Evolutionary conservation across 495 filamentous ascomycete species (phyloP).

Genomic region (Lichenothelia convexa): DNA sequence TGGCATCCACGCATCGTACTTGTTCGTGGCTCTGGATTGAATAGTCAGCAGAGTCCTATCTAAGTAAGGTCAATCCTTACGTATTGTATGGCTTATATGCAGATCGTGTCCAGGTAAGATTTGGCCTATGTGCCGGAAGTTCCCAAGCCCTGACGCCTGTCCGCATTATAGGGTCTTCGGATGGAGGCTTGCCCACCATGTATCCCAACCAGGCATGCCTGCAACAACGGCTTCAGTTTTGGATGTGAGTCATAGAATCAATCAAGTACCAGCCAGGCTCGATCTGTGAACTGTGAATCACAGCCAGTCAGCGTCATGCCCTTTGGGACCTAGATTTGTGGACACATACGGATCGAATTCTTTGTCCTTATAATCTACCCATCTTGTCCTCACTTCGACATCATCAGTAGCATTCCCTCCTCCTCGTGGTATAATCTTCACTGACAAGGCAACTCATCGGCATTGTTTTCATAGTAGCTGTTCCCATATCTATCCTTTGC

Average conservation of each 20-base stretch:
- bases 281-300: constrained; percentile 44
- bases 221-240: neutral
- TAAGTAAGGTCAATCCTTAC: constrained; percentile 32
- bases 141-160: constrained; percentile 56
- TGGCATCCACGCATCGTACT: constrained; percentile 21
- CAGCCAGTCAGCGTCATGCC: too few relatives aligned
- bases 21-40: constrained; percentile 18
- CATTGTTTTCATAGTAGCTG: constrained; percentile 88
- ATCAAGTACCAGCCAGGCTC: constrained; percentile 69
- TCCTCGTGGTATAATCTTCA: neutral
- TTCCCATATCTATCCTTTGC: constrained; percentile 83
- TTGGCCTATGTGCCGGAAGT: constrained; percentile 50
- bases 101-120: constrained; percentile 50
- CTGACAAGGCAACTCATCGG: constrained; percentile 83
- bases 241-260: neutral
- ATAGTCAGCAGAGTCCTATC: constrained; percentile 5
- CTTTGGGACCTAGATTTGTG: neutral
- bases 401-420: constrained; percentile 1
- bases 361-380: constrained; percentile 85
- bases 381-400: constrained; percentile 74
- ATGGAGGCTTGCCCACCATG: constrained; percentile 71
- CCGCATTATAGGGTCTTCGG: constrained; percentile 51
- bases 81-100: constrained; percentile 90
- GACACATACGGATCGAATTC: constrained; percentile 64
- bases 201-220: constrained; percentile 97